Evolutionary conservation across 2,329 filamentous ascomycete genomes (phyloP).

Genomic region (Fusarium poae): DNA sequence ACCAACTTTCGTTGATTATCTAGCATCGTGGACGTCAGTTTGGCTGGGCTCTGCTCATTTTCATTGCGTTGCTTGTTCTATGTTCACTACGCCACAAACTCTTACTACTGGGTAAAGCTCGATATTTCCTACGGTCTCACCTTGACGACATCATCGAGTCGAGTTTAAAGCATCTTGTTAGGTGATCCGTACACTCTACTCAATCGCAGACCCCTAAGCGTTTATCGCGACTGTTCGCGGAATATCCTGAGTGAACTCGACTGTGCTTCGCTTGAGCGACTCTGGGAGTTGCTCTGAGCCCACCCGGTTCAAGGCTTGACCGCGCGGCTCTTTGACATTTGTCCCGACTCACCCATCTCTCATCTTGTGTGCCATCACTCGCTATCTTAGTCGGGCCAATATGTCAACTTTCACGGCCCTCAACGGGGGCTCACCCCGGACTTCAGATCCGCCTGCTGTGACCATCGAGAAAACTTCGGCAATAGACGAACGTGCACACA

Average conservation of each 20-base stretch:
- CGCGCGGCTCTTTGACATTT: slow-evolving; percentile 5
- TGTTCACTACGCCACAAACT: slow-evolving; percentile 17
- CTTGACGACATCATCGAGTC: slow-evolving; percentile 10
- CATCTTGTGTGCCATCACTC: slow-evolving; percentile 8
- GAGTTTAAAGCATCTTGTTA: slow-evolving; percentile 4
- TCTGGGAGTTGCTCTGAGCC: slow-evolving; percentile 10
- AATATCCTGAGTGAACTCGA: slow-evolving; percentile 34
- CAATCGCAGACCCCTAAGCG: slow-evolving; percentile 10
- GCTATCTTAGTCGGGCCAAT: slow-evolving; percentile 22
- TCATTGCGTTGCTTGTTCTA: slow-evolving; percentile 20
- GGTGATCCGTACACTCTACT: slow-evolving; percentile 8
- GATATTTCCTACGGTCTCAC: not conserved
- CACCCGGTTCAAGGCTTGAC: slow-evolving; percentile 11
- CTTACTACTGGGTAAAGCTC: not conserved
- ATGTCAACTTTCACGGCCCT: slow-evolving; percentile 68
- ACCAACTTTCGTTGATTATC: slow-evolving; percentile 16
- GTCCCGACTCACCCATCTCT: slow-evolving; percentile 6
- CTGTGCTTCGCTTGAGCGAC: slow-evolving; percentile 17
- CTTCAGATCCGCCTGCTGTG: slow-evolving; percentile 53
- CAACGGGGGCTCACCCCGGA: slow-evolving; percentile 64
- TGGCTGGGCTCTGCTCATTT: slow-evolving; percentile 10
- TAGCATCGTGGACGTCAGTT: slow-evolving; percentile 13
- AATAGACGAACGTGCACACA: slow-evolving; percentile 53
- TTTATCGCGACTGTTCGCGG: slow-evolving; percentile 28
- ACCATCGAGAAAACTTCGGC: slow-evolving; percentile 50